These are phyloP conservation scores for Pouteria glomerata DNA, from an alignment of 148 eudicot genomes.

Conservation along the genomic window DNA sequence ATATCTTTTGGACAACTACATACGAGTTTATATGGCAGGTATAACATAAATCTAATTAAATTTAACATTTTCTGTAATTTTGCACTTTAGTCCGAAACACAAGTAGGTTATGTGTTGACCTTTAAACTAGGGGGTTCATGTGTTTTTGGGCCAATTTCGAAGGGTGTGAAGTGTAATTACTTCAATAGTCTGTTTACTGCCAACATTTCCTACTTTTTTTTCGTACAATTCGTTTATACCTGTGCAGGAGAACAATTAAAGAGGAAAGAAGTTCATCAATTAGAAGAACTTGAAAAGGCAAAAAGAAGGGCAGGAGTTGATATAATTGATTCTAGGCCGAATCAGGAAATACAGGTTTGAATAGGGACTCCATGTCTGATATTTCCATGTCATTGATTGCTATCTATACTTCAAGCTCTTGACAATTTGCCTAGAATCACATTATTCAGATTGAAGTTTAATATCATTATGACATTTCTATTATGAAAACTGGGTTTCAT, in stretches of 20 bases:
- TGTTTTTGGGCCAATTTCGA: no score
- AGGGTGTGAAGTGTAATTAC: no score
- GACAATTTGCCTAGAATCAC: background rate
- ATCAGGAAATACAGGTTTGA: conserved; percentile 28
- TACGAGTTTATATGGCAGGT: no score
- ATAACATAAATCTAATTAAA: no score
- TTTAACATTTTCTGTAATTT: no score
- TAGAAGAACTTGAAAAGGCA: conserved; percentile 31
- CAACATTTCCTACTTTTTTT: background rate
- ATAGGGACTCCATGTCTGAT: background rate
- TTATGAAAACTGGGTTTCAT: background rate
- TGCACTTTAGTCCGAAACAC: no score
- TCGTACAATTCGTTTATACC: conserved; percentile 2
- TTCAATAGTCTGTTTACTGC: background rate
- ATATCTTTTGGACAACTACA: no score
- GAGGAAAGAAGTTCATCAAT: conserved; percentile 31
- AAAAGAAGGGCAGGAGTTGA: conserved; percentile 22
- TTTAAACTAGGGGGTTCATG: no score
- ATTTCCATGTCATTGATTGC: background rate
- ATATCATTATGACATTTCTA: background rate
- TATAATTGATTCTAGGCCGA: conserved; percentile 10
- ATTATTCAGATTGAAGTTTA: background rate
- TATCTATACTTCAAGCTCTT: background rate
- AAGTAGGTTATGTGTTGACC: no score
- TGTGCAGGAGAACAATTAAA: conserved; percentile 27